Base-by-base conservation (phyloP, 352 stramenopile genomes). In the Phytophthora meadii region DNA sequence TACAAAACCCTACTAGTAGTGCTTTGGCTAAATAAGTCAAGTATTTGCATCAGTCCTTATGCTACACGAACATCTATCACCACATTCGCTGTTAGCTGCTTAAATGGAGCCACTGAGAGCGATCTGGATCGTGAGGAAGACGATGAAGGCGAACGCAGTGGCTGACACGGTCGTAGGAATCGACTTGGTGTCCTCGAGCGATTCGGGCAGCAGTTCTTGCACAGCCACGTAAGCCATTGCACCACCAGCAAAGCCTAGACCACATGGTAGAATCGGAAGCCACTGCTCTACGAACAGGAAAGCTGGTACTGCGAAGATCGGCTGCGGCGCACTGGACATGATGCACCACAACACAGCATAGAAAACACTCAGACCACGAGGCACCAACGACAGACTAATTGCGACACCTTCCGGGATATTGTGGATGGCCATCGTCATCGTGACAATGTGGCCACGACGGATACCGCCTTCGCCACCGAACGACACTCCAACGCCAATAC, bases 341-440 rank as follows among this genome's bases (percentile, higher is more conserved):
- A 98, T 95, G 57, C 87, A 97, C 91, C 91, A 98, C 32, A 98
- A 65, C 17, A 79, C 74, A 34, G 90, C 86, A 28, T 92, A 90
- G 56, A 97, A 87, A 15, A 94, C 70, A 50, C 84, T 97, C 28
- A 98, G 80, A 28, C 96, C 97, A 46, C 95, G 79, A 10, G 97
- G 96, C 54, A 99, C 84, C 48, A 99, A 85, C 24, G 98, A 97
- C 30, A 99, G 86, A 51, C 94, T 97, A 73, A 93, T 94, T 9
- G 97, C 97, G 11, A 99, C 82, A 47, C 97, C 97, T 73, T 99
- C 97, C 3, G 97, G 97, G 53, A 99, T 96, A 82, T 99, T 99
- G 84, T 99, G 97, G 30, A 99, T 97, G 1, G 97, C 97, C 64
- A 99, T 92, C 50, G 95, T 99, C 61, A 98, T 95, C 9, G 93